Base-by-base conservation (phyloP, 1,284 basidiomycete genomes). In the Amylostereum areolatum region DNA sequence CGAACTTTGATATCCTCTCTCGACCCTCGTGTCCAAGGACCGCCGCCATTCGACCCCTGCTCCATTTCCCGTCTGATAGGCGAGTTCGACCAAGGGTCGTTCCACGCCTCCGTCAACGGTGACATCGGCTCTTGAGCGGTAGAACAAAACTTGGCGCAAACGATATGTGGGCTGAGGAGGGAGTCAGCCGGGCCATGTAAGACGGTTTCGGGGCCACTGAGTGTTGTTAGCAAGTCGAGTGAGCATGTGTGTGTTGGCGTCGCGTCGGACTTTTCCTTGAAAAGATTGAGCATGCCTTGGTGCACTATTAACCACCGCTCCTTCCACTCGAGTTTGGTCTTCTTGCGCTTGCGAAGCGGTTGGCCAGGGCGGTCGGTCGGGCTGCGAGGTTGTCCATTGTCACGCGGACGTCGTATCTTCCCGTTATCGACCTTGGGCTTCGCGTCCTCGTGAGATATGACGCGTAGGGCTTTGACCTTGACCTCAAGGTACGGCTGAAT, bases 401-500 rank as follows among this genome's bases (percentile, higher is more conserved):
- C 18, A 36, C 50, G 47, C 18, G 18, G 18, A 18, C 18, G 18
- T 18, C 18, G 18, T 18, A 18, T 18, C 48, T 53, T 41, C 35
- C 53, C 37, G 46, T 46, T 55, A 49, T 53, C 52, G 52, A 46
- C 33, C 45, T 51, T 31, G 47, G 57, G 45, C 33, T 61, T 47
- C 31, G 50, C 36, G n/a, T 55, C 47, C 25, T 51, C 43, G 30
- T 61, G 59, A 53, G 66, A 69, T 1, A 77, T 66, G 8, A 75
- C 66, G 6, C 83, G 70, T 24, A 87, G 63, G 0, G 76, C 74
- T 36, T 73, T 71, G 8, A 80, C 77, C 60, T 70, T 75, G 8
- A 80, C 77, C 49, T 85, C 81, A 66, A 85, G 86, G 64, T 85
- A 89, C 0, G 85, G 85, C 35, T 74, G 68, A 11, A 78, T 65